Conservation (phyloP, 1,284 basidiomycete species). For the Ceratorhiza oryzae-sativae region DNA sequence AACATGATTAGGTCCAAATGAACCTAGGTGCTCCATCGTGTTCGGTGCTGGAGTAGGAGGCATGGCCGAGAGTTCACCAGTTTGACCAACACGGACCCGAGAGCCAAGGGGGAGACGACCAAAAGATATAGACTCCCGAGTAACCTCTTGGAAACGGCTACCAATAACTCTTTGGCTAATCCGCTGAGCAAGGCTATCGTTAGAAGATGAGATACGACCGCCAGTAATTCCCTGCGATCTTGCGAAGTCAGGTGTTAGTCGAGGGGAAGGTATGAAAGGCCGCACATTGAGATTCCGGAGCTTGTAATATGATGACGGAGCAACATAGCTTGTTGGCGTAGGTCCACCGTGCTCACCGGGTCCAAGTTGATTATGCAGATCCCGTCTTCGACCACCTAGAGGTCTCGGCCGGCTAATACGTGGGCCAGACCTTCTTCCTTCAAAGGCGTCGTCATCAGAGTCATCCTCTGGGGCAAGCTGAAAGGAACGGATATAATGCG, state of each 20-base stretch:
- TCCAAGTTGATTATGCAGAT: constrained; percentile 44
- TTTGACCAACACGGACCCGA: constrained; percentile 61
- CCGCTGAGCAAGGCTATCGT: constrained; percentile 61
- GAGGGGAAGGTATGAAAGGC: background rate
- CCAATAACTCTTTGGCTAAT: constrained; percentile 68
- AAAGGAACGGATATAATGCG: constrained; percentile 78
- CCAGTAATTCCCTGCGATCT: constrained; percentile 61
- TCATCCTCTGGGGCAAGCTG: constrained; percentile 68
- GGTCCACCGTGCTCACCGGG: constrained; percentile 53
- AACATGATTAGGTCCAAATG: constrained; percentile 32
- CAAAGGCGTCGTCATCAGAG: constrained; percentile 19
- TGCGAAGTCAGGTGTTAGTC: background rate
- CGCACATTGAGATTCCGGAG: constrained; percentile 58
- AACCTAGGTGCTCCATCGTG: background rate
- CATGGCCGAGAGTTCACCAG: constrained; percentile 55
- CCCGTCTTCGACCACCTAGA: constrained; percentile 48
- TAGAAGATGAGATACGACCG: constrained; percentile 57
- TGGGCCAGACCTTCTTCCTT: constrained; percentile 49
- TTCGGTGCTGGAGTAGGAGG: constrained; percentile 28
- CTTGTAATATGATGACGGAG: constrained; percentile 79
- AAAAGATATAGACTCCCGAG: constrained; percentile 62
- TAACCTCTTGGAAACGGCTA: constrained; percentile 74
- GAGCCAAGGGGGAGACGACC: constrained; percentile 70
- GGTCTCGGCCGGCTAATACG: constrained; percentile 72
- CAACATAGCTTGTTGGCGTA: constrained; percentile 75